Evolutionary conservation across 108 stramenopile species (phyloP).

Genomic region (Cylindrotheca fusiformis): DNA sequence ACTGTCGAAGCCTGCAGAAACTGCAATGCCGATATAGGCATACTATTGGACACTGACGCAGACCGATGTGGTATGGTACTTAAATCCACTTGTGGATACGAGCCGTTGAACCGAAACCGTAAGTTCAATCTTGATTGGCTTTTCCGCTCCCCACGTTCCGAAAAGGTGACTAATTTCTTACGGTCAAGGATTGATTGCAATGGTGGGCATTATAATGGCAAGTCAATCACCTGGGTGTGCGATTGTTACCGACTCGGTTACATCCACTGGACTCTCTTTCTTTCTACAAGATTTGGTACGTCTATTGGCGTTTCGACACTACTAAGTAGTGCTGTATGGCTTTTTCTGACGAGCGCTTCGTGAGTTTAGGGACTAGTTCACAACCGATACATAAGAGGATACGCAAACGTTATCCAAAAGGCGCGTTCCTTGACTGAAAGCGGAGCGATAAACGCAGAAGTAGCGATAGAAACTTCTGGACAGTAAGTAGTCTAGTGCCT

Average conservation of each 20-base stretch:
- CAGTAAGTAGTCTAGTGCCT: constrained; percentile 22
- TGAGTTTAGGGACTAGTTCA: constrained; percentile 51
- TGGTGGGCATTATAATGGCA: constrained; percentile 64
- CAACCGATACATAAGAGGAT: constrained; percentile 75
- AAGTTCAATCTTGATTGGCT: no score
- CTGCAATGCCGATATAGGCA: constrained; percentile 71
- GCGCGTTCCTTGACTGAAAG: constrained; percentile 66
- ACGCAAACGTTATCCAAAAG: constrained; percentile 83
- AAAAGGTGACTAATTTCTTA: no score
- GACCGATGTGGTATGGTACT: constrained; percentile 79
- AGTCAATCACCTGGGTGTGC: constrained; percentile 58
- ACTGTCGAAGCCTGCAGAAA: constrained; percentile 56
- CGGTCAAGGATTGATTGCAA: constrained; percentile 83
- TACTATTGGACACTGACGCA: constrained; percentile 87
- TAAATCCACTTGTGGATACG: constrained; percentile 49
- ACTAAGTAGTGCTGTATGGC: neutral
- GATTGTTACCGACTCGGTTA: constrained; percentile 81
- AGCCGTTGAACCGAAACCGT: constrained; percentile 76
- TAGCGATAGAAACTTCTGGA: constrained; percentile 88
- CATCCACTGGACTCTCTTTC: constrained; percentile 58
- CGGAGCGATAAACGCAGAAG: constrained; percentile 56
- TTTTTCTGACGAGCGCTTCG: neutral
- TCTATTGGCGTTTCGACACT: no score
- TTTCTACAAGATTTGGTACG: constrained; percentile 45
- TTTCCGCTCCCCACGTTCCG: no score